Base-by-base conservation (phyloP, 306 rosid genomes). In the Canavalia ensiformis region DNA sequence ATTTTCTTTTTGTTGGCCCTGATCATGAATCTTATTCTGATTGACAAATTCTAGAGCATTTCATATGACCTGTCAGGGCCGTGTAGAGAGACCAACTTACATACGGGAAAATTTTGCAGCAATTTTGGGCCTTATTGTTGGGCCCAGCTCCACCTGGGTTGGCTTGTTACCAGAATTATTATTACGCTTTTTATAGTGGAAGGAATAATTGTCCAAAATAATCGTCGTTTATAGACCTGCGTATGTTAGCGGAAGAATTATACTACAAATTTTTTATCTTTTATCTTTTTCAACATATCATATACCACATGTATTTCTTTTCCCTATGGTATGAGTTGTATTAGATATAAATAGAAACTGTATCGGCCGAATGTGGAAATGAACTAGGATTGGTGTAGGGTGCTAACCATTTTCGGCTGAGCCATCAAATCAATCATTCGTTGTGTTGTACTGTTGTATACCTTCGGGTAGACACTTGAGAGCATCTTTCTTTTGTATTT, bases 121-220 rank as follows among this genome's bases (percentile, higher is more conserved):
- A 56, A 59, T 42, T 51, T 69, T 77, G 84, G 87, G 86, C 87
- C 77, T 49, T 31, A 34, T 9, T 57, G 3, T 66, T 76, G 87
- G 83, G 82, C 75, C 84, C 85, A 74, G 13, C 0, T 4, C 69
- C 79, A 76, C 33, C 49, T 58, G 77, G 80, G 63, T 45, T 50
- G 35, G 25, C 70, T 56, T 35, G 4, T 63, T 5, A 49, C 78
- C 64, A 29, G 35, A 60, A 72, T 45, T 71, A 35, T 68, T 39
- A 46, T 44, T 29, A 37, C 4, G 2, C 7, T 3, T 46, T 57
- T 47, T 47, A 47, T 28, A 6, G 1, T 52, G 47, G 57, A 18
- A 51, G 37, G 60, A 44, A 41, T 65, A 62, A 18, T 41, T 68
- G 57, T 47, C 33, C 18, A 55, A 81, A 67, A 58, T 58, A 42